These are phyloP conservation scores for Protomyces macrosporus DNA, from an alignment of 1,139 yeast species.

Conservation along the genomic window DNA sequence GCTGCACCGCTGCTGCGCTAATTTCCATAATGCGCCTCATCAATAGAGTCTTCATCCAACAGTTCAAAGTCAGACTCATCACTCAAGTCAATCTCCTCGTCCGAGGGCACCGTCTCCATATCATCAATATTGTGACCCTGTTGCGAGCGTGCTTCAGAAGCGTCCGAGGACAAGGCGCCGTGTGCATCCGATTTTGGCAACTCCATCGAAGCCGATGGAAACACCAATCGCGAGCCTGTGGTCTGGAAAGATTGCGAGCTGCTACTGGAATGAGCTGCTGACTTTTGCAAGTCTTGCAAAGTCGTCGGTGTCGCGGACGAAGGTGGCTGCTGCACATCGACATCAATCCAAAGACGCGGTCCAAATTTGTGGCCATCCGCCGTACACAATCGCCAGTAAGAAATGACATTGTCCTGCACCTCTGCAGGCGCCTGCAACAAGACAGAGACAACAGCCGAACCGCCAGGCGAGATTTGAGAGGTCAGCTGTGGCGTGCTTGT, in stretches of 20 bases:
- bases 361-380: constrained; percentile 30
- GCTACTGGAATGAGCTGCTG: background rate
- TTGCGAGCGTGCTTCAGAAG: background rate
- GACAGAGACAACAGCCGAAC: constrained; percentile 29
- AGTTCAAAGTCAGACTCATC: background rate
- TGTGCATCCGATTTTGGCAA: background rate
- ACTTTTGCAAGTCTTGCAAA: background rate
- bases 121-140: background rate
- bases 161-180: background rate
- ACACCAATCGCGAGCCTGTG: constrained; percentile 12
- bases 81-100: background rate
- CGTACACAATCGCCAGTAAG: constrained; percentile 29
- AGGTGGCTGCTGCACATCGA: constrained; percentile 20
- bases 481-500: background rate
- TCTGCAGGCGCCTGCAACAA: constrained; percentile 29
- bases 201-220: constrained; percentile 22
- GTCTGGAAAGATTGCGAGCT: background rate
- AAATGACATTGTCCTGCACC: constrained; percentile 20
- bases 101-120: background rate
- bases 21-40: background rate
- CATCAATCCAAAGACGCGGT: constrained; percentile 29
- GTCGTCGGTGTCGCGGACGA: background rate
- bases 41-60: background rate
- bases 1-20: too few relatives aligned
- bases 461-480: constrained; percentile 25